These are phyloP conservation scores for Apophysomyces trapeziformis DNA, from an alignment of 371 early-diverging fungal species.

Conservation along the genomic window DNA sequence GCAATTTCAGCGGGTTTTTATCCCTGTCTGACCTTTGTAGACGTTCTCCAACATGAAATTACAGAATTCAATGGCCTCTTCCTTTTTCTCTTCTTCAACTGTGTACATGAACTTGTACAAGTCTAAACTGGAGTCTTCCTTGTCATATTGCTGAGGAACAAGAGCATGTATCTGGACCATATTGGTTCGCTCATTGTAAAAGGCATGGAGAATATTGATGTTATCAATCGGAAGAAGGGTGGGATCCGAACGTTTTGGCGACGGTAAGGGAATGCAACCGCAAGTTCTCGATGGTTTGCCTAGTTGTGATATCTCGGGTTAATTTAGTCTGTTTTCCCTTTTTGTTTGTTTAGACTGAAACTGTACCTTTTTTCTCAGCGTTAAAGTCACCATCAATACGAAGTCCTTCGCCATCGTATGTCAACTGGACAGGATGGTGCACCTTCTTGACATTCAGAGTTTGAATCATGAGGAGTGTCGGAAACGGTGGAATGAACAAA, in stretches of 20 bases:
- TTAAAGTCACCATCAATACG: constrained; percentile 52
- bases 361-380: constrained; percentile 36
- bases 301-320: neutral
- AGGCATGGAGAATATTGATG: constrained; percentile 32
- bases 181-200: constrained; percentile 28
- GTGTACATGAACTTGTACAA: constrained; percentile 40
- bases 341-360: neutral
- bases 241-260: constrained; percentile 34
- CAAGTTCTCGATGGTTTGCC: constrained; percentile 25
- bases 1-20: neutral
- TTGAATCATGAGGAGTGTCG: constrained; percentile 25
- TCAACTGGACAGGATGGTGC: constrained; percentile 34
- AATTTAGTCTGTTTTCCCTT: neutral
- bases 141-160: constrained; percentile 40
- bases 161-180: constrained; percentile 40
- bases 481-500: no score
- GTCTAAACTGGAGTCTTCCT: constrained; percentile 36
- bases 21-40: constrained; percentile 29
- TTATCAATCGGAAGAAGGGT: constrained; percentile 45
- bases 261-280: constrained; percentile 32
- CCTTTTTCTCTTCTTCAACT: constrained; percentile 23
- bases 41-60: constrained; percentile 27
- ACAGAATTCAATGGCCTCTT: constrained; percentile 37
- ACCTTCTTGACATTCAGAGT: constrained; percentile 37
- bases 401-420: constrained; percentile 49